These are phyloP conservation scores for Dipteronia sinensis DNA, from an alignment of 345 rosid genomes.

Conservation along the genomic window DNA sequence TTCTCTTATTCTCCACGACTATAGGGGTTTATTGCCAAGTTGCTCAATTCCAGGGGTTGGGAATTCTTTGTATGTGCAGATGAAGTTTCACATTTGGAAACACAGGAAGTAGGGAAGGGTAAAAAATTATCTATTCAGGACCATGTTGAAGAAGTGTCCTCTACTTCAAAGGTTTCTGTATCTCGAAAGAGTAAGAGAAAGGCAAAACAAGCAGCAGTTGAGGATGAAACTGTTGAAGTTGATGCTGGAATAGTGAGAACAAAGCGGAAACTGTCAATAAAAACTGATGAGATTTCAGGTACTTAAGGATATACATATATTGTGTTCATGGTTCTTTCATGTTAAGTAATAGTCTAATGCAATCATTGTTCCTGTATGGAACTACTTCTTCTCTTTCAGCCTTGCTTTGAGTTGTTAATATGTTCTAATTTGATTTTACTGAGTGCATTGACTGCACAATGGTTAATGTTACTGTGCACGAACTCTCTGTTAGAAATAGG, in stretches of 20 bases:
- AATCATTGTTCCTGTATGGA: not conserved
- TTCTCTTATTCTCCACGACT: not conserved
- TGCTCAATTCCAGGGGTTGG: conserved; percentile 14
- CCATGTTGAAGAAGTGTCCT: conserved; percentile 27
- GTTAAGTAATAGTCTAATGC: not conserved
- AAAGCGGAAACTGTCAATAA: conserved; percentile 37
- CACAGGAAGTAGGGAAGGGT: conserved; percentile 30
- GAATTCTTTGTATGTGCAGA: conserved; percentile 35
- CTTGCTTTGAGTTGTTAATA: conserved; percentile 6
- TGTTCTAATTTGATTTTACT: conserved; percentile 8
- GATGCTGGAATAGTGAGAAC: conserved; percentile 28
- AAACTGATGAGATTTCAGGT: conserved; percentile 42
- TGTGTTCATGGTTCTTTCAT: not conserved
- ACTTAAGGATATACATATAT: conserved; percentile 1
- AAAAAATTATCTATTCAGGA: conserved; percentile 24
- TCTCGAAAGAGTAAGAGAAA: conserved; percentile 38
- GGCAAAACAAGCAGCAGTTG: conserved; percentile 35
- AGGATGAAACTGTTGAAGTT: conserved; percentile 25
- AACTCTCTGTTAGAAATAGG: conserved; percentile 29
- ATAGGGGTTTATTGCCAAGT: not conserved
- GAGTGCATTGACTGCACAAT: not conserved
- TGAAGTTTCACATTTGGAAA: conserved; percentile 38
- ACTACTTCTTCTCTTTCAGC: conserved; percentile 3
- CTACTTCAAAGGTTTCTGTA: conserved; percentile 38
- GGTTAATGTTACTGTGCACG: conserved; percentile 36